These are phyloP conservation scores for Tylopilus felleus DNA, from an alignment of 768 basidiomycete species.

Conservation along the genomic window DNA sequence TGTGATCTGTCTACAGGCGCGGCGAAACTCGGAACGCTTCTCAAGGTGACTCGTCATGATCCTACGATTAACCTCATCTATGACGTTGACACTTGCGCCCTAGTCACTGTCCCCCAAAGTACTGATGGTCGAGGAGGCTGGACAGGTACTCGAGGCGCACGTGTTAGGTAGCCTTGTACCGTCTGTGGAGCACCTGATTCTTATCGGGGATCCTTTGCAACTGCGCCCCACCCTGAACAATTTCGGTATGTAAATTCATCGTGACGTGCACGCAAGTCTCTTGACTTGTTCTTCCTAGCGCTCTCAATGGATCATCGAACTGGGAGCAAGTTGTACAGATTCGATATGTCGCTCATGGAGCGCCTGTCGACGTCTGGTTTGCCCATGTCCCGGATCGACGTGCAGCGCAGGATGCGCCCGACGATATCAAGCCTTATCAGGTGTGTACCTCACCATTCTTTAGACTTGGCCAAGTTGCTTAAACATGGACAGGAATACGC, in stretches of 20 bases:
- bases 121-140: conserved; percentile 76
- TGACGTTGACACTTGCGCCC: not conserved
- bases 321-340: conserved; percentile 54
- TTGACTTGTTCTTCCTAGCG: conserved; percentile 35
- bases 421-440: conserved; percentile 52
- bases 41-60: conserved; percentile 41
- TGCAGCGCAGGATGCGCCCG: conserved; percentile 76
- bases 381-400: conserved; percentile 65
- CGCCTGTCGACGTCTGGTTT: conserved; percentile 55
- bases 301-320: conserved; percentile 66
- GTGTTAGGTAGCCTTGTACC: conserved; percentile 61
- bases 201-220: conserved; percentile 80
- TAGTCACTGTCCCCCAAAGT: conserved; percentile 60
- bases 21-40: conserved; percentile 57
- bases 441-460: not conserved
- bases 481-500: conserved; percentile 40
- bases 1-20: conserved; percentile 44
- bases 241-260: conserved; percentile 42
- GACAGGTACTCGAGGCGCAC: conserved; percentile 79
- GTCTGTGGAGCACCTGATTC: conserved; percentile 68
- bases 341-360: conserved; percentile 77
- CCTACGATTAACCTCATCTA: not conserved
- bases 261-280: not conserved
- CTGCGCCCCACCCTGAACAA: conserved; percentile 66
- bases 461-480: not conserved